Percentiles rank a stretch among this genome's conserved stretches.
phyloP scores from a whole-genome alignment of 345 rosid genomes.

The Raphanus sativus region DNA sequence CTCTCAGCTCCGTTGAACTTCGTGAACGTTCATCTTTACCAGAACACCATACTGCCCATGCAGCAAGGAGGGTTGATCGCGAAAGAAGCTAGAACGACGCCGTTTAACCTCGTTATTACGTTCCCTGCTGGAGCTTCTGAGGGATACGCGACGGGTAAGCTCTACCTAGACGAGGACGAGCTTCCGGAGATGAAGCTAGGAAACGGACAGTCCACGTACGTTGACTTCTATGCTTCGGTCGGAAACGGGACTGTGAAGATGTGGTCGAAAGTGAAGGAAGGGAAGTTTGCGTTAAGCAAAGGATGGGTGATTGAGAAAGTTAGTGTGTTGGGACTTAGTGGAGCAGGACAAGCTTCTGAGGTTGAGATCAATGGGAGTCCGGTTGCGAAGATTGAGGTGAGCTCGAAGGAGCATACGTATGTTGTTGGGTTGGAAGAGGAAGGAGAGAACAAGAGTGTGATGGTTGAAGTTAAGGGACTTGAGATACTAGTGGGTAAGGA shows the following conservation, averaged over 20 bases:
- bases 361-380: conserved; percentile 54
- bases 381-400: conserved; percentile 34
- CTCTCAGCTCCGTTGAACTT: conserved; percentile 75
- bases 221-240: conserved; percentile 60
- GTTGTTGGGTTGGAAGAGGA: conserved; percentile 40
- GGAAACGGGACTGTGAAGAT: conserved; percentile 60
- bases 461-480: conserved; percentile 66
- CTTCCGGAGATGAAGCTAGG: conserved; percentile 88
- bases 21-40: conserved; percentile 85
- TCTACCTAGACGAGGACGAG: conserved; percentile 82
- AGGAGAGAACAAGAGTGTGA: conserved; percentile 44
- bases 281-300: conserved; percentile 66
- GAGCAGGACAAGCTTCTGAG: conserved; percentile 43
- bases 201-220: conserved; percentile 58
- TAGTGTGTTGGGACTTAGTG: conserved; percentile 64
- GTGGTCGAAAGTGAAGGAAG: conserved; percentile 80
- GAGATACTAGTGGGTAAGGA: conserved; percentile 65
- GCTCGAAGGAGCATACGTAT: conserved; percentile 46
- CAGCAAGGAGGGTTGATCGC: conserved; percentile 86
- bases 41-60: conserved; percentile 80
- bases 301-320: conserved; percentile 76
- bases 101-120: conserved; percentile 68
- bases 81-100: conserved; percentile 77
- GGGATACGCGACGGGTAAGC: conserved; percentile 67
- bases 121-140: conserved; percentile 67